These are phyloP conservation scores for Bruguiera sexangula DNA, from an alignment of 345 rosid genomes.

Conservation along the genomic window DNA sequence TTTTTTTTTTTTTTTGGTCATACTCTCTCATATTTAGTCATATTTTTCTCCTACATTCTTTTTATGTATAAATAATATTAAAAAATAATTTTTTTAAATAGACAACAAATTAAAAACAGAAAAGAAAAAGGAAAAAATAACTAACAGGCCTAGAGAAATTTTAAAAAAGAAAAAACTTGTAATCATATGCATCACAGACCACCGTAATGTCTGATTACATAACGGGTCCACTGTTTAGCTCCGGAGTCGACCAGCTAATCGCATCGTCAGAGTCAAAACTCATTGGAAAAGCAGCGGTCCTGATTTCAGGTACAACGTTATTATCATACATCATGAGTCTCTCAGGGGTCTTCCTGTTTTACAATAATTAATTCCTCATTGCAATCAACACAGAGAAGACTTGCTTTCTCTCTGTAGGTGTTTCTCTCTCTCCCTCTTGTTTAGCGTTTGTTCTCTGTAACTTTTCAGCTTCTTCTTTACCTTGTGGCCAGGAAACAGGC, in stretches of 20 bases:
- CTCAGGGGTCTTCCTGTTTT: constrained; percentile 10
- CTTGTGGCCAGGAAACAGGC: constrained; percentile 20
- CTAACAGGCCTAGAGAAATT: no score
- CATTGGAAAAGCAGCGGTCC: not conserved
- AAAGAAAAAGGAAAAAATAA: no score
- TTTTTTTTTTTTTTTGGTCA: no score
- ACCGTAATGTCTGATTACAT: not conserved
- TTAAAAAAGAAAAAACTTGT: not conserved
- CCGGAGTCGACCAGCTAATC: not conserved
- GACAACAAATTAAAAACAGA: no score
- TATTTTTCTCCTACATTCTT: no score
- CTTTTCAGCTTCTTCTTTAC: constrained; percentile 43
- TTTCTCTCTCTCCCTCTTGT: constrained; percentile 1
- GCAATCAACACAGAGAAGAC: constrained; percentile 13
- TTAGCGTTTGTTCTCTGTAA: constrained; percentile 17
- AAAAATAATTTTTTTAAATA: no score
- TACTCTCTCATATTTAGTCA: no score
- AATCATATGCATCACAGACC: constrained; percentile 9
- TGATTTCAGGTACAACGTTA: not conserved
- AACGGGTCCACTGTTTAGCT: not conserved
- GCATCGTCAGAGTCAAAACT: not conserved
- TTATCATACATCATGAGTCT: not conserved
- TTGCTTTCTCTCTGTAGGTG: constrained; percentile 28
- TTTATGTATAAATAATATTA: no score
- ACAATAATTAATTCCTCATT: constrained; percentile 12